phyloP scores from a whole-genome alignment of 163 green algal genomes.

The Chlorella variabilis region DNA sequence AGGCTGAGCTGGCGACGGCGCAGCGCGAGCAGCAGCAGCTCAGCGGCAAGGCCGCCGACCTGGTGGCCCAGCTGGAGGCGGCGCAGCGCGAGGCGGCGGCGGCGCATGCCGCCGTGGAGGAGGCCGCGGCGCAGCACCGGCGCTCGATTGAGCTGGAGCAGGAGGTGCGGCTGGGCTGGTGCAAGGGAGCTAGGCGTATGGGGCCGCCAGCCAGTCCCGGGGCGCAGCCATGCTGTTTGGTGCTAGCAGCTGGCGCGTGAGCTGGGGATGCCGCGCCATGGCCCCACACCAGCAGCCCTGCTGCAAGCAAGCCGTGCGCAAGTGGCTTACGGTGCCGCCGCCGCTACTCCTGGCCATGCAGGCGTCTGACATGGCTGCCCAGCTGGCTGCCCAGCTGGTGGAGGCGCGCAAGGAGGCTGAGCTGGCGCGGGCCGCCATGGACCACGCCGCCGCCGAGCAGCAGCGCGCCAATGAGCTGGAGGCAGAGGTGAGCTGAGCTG shows the following conservation, averaged over 20 bases:
- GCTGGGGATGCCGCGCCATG: too few relatives aligned
- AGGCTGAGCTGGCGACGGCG: not conserved
- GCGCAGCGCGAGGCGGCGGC: not conserved
- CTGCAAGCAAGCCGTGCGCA: too few relatives aligned
- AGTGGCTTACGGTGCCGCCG: too few relatives aligned
- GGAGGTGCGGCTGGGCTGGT: too few relatives aligned
- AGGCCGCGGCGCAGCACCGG: not conserved
- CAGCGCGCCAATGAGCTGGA: constrained; percentile 1
- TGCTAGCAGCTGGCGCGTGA: too few relatives aligned
- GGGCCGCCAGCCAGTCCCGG: too few relatives aligned
- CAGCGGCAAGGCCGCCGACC: not conserved
- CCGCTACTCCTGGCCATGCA: too few relatives aligned
- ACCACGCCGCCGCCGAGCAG: not conserved
- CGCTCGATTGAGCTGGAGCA: not conserved
- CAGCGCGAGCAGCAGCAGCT: not conserved
- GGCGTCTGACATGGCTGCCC: constrained; percentile 11
- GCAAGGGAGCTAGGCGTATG: too few relatives aligned
- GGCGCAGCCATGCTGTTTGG: too few relatives aligned
- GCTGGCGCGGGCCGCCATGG: constrained; percentile 3
- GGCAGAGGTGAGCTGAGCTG: not conserved
- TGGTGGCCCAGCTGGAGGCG: not conserved
- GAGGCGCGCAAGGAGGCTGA: not conserved
- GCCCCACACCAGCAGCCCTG: too few relatives aligned
- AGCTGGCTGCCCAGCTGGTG: not conserved
- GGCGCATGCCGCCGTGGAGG: not conserved